Base-by-base conservation (phyloP, 2,329 filamentous ascomycete species). In the Penicillium crustosum region DNA sequence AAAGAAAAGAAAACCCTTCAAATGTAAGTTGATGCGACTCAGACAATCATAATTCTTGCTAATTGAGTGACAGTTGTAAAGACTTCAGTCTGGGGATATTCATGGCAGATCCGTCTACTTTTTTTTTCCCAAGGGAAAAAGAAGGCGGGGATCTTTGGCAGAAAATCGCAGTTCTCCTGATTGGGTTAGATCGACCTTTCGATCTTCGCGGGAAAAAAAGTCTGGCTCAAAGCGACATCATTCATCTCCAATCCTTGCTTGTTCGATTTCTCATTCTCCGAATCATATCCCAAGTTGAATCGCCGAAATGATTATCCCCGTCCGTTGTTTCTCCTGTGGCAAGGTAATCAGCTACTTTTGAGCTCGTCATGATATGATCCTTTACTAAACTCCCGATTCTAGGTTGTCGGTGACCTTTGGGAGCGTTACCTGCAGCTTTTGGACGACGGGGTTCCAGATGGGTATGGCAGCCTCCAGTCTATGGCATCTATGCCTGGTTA, bases 331-430 rank as follows among this genome's bases (percentile, higher is more conserved):
- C 79, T 97, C 94, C 58, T 99, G 94, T 78, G 94, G 94, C 77
- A 99, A 99, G 90, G 94, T 96, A 78, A 59, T 36, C 42, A 36
- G 6, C n/a, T 31, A 78, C 31, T 23, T 66, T 35, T 21, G 12
- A 31, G 31, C 47, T 19, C 25, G 21, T 47, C 29, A 51, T 25
- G 12, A 33, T 23, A 41, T 44, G 19, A 49, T 47, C 52, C 60
- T 49, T 65, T 41, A 55, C 43, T 57, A 55, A 53, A 60, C 21
- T 57, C 55, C 27, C 27, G 29, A 36, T 31, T 49, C 10, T 73
- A 97, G 94, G 94, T 99, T 74, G 91, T 93, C 58, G 94, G 91
- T 64, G 94, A 99, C 78, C 87, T 99, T 53, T 99, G 94, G 93
- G 94, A 99, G 79, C 88, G 90, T 65, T 99, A 97, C 75, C 83